These are phyloP conservation scores for Talaromyces stipitatus DNA, from an alignment of 495 filamentous ascomycete species.

Conservation along the genomic window DNA sequence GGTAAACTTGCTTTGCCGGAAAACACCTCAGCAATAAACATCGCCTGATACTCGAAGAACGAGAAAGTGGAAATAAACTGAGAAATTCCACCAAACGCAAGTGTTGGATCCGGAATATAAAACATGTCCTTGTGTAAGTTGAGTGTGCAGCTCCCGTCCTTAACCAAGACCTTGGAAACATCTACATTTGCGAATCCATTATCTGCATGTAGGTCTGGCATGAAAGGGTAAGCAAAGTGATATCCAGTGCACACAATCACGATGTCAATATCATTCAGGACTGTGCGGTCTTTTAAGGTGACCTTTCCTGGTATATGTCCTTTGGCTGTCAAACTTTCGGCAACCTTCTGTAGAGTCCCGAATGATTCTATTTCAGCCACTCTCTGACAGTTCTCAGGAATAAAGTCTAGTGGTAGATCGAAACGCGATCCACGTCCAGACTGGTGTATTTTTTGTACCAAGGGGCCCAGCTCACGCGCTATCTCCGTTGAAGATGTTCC, in stretches of 20 bases:
- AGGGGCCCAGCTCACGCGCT: background rate
- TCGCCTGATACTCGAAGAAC: slow-evolving; percentile 65
- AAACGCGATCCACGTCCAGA: background rate
- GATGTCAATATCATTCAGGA: slow-evolving; percentile 42
- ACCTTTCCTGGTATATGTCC: background rate
- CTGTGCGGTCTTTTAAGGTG: slow-evolving; percentile 36
- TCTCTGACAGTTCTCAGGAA: background rate
- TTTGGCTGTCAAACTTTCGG: too few relatives aligned
- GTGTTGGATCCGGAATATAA: slow-evolving; percentile 63
- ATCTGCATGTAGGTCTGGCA: slow-evolving; percentile 49
- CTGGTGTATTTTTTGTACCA: background rate
- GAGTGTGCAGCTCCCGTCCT: slow-evolving; percentile 57
- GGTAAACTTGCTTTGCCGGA: slow-evolving; percentile 60
- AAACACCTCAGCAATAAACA: slow-evolving; percentile 69
- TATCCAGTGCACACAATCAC: slow-evolving; percentile 56
- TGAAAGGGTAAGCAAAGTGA: slow-evolving; percentile 47
- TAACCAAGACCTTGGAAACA: slow-evolving; percentile 38
- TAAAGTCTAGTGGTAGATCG: background rate
- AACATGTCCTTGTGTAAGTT: slow-evolving; percentile 73
- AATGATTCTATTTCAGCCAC: background rate
- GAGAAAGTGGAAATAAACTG: slow-evolving; percentile 81
- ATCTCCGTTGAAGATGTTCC: background rate
- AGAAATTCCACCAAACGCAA: slow-evolving; percentile 67
- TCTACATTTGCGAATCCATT: background rate
- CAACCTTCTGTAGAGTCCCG: background rate